Evolutionary conservation across 2,329 filamentous ascomycete species (phyloP), one percentile per base, ranked within the genome.

Genomic region (Davidsoniella neocaledoniae): DNA sequence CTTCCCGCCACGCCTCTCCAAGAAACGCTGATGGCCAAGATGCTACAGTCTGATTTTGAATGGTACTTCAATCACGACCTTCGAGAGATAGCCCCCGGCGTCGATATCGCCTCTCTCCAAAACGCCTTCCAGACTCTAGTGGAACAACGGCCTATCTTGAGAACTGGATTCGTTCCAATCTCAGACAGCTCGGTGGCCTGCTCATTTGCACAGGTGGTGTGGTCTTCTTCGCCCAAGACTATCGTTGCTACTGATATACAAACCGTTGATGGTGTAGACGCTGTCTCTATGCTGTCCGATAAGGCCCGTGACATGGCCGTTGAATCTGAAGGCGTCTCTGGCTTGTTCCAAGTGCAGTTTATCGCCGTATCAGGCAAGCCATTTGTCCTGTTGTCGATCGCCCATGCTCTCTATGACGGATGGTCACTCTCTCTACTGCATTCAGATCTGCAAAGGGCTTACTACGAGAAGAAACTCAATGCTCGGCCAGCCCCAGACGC

Each of bases 401-500:
- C 87, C 0, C 88, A 95, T 63, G 86, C 87, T 1, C 69, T 94
- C 17, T 95, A 95, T 56, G 88, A 95, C 59, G 88, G 88, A 0
- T 87, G 81, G 76, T 94, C 87, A 2, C 71, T 95, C 10, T 68
- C 70, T 3, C 65, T 93, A 14, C 63, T 95, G 1, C 86, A 91
- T 57, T 67, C 72, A 41, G 79, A 91, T 57, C 72, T 94, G 1
- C 63, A 70, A 14, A 67, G 63, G n/a, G 77, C 80, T 1, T 94
- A 93, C 54, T 44, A 66, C 4, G 33, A 17, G 5, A 66, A 67
- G 4, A 54, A 60, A 0, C 60, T 66, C 9, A 55, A 57, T 2
- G 37, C 61, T 1, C 69, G 77, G 4, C 66, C 70, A 8, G 60
- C 66, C 0, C 74, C 76, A 36, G 37, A 43, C 17, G 3, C 43